Evolutionary conservation across 139 green algal genomes (phyloP), one percentile per base, ranked within the genome.

Genomic region (Pseudopediastrum boryanum): DNA sequence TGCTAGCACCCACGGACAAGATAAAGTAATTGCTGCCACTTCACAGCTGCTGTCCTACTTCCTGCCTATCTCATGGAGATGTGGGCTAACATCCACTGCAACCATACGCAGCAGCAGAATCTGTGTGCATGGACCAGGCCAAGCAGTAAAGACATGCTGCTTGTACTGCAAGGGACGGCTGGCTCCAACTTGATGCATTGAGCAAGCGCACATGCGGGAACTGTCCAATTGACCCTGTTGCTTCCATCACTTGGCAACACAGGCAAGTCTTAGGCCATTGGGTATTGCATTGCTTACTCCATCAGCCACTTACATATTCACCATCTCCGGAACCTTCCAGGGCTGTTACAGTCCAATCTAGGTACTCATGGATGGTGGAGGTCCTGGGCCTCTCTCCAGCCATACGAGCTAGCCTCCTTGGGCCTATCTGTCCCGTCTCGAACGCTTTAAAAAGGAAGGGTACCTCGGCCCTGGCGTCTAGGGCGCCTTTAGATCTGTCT

Each of bases 291-390:
- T 19, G 16, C 48, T 19, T 19, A 58, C 48, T 19, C 16, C 54
- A 8, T 36, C 10, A 23, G 16, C 9, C 35, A 73, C 76, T 75
- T 65, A 82, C 76, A 52, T 82, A 82, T 58, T 94, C 88, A 25
- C 92, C 85, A 6, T 90, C 86, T 25, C 85, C 79, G 23, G 87
- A 65, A 3, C 91, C 84, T 31, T 89, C 83, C 43, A 88, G 83
- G 4, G 90, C 92, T 2, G 94, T 96, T 12, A 97, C 88, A 3
- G 94, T 98, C 94, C 94, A 98, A 83, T 98, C 92, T 25, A 98
- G 87, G 84, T 97, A 98, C 79, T 98, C 94, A 76, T 98, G 94
- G 42, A 98, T 98, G 64, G 94, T 98, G 65, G 90, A 83, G 19
- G 89, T 87, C 21, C 94, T 87, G 6, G 92, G 89, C 56, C 91